Evolutionary conservation across 1,284 basidiomycete genomes (phyloP).

Genomic region (Exobasidium rhododendri): DNA sequence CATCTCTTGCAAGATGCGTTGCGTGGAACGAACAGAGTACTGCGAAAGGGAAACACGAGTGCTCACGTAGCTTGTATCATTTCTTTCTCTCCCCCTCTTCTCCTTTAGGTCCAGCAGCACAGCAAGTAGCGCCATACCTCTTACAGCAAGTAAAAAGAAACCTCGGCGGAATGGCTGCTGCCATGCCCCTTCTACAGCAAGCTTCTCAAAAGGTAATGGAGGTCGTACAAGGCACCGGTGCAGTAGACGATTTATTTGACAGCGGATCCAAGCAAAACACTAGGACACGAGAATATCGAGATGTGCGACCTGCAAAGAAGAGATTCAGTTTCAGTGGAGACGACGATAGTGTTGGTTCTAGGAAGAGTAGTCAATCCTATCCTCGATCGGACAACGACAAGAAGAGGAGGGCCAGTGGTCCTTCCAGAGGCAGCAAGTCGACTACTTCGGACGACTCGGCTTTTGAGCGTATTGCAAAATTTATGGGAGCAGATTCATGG

Average conservation of each 20-base stretch:
- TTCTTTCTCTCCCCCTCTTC: neutral
- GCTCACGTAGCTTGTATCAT: neutral
- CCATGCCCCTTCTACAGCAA: neutral
- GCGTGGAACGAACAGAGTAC: neutral
- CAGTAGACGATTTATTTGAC: neutral
- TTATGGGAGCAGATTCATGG: neutral
- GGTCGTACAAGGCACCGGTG: neutral
- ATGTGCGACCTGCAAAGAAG: slow-evolving; percentile 3
- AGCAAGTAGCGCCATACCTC: slow-evolving; percentile 1
- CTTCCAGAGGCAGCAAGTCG: neutral
- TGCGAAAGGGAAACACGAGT: neutral
- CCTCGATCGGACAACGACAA: neutral
- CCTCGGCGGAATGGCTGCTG: neutral
- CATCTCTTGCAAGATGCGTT: neutral
- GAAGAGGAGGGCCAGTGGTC: neutral
- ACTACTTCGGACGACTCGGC: neutral
- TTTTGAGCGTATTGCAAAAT: neutral
- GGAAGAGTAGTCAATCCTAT: neutral
- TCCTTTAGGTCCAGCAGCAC: slow-evolving; percentile 2
- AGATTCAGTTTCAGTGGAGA: neutral
- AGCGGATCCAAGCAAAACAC: neutral
- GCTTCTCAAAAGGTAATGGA: neutral
- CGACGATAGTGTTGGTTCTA: neutral
- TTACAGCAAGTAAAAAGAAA: neutral
- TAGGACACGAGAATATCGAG: slow-evolving; percentile 7